Evolutionary conservation across 1,284 basidiomycete genomes (phyloP), one percentile per base, ranked within the genome.

Genomic region (Moniliophthora roreri): DNA sequence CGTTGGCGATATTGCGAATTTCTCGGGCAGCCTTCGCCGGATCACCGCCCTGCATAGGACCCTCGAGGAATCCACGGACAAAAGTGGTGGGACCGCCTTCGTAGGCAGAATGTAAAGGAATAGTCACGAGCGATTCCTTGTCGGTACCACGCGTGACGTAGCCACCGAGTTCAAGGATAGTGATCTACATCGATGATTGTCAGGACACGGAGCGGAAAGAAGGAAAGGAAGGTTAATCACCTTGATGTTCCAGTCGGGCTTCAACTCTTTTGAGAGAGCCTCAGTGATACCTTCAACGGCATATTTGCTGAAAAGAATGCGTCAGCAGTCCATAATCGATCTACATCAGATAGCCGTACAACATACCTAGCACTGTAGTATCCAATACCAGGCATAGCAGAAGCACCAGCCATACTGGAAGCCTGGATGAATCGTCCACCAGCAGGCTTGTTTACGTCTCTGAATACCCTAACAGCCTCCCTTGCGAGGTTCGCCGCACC

Each of bases 181-280:
- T 41, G 15, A 54, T 16, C 53, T 54, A 40, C 11, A 42, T n/a
- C 26, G 38, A 35, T 23, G 36, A 18, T 1, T 9, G 21, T 23
- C 38, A 28, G 20, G 2, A 15, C 21, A 40, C 10, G 11, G 16
- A 41, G 10, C 11, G 9, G 7, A 35, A 13, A 10, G 5, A 16
- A 21, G 15, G 10, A 4, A 13, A 20, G 16, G 15, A 10, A 35
- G 4, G 6, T 37, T 15, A 8, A 5, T 4, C 13, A 69, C 72
- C 58, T 70, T 71, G 60, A 75, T 75, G 55, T 74, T 74, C 75
- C 74, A 76, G 1, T 58, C 63, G 0, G 73, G 72, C 51, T 69
- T 61, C 15, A 76, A 46, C 54, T 75, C 73, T 24, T 57, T 51
- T 3, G 54, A 58, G 2, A 76, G 55, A 0, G 66, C 46, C 16